These are phyloP conservation scores for Chrysoporthe puriensis DNA, from an alignment of 2,329 filamentous ascomycete species.

Conservation along the genomic window DNA sequence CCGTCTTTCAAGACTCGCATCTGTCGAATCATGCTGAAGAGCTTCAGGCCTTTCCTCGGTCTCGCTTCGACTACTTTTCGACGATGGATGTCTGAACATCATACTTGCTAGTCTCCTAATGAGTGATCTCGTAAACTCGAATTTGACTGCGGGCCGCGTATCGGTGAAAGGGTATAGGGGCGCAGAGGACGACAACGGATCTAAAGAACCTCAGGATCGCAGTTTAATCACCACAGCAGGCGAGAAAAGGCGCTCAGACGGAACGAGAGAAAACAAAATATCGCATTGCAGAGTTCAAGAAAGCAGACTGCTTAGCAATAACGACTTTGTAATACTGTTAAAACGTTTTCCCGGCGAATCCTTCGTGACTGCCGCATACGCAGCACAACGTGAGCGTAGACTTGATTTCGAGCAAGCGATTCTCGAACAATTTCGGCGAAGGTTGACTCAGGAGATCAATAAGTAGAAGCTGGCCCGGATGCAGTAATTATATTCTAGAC, in stretches of 20 bases:
- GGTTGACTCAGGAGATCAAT: not conserved
- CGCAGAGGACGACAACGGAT: not conserved
- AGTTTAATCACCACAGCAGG: not conserved
- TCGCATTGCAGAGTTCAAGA: not conserved
- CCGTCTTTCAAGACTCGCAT: not conserved
- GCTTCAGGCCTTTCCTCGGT: not conserved
- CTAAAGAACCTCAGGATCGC: not conserved
- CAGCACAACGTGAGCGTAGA: not conserved
- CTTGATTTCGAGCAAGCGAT: not conserved
- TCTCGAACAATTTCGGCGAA: not conserved
- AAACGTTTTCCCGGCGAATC: not conserved
- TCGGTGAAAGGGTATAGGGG: not conserved
- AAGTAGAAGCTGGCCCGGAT: not conserved
- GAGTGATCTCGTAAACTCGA: not conserved
- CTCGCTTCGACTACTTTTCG: constrained; percentile 9
- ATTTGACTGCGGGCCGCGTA: not conserved
- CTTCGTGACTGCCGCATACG: not conserved
- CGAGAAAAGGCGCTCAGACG: not conserved
- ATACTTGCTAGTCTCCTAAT: not conserved
- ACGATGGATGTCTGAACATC: not conserved
- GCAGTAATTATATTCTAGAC: not conserved
- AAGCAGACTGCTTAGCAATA: not conserved
- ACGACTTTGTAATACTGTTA: not conserved
- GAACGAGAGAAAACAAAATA: not conserved
- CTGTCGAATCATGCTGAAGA: not conserved